phyloP scores from a whole-genome alignment of 1,284 basidiomycete genomes.

The Microbotryum scabiosae region DNA sequence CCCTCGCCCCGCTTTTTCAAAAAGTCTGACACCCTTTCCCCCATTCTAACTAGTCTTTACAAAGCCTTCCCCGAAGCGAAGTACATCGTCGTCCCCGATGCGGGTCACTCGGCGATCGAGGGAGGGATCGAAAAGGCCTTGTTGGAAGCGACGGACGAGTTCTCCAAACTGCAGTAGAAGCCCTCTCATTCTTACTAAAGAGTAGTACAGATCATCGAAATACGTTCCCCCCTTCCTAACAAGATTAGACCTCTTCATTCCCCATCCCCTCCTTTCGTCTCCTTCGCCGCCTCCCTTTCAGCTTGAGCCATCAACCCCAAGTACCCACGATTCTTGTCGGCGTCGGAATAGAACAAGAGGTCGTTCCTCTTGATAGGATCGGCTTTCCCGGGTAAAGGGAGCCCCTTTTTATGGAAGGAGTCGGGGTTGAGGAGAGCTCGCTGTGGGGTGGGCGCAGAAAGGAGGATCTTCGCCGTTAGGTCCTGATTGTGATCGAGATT shows the following conservation, averaged over 20 bases:
- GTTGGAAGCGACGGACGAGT: slow-evolving; percentile 51
- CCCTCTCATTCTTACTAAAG: no score
- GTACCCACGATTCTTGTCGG: slow-evolving; percentile 39
- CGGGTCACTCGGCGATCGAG: slow-evolving; percentile 81
- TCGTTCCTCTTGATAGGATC: slow-evolving; percentile 19
- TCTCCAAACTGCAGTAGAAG: slow-evolving; percentile 28
- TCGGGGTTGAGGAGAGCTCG: slow-evolving; percentile 31
- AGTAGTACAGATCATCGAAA: background rate
- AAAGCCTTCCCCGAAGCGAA: slow-evolving; percentile 68
- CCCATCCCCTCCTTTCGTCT: no score
- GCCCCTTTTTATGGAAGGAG: slow-evolving; percentile 19
- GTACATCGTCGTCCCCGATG: slow-evolving; percentile 63
- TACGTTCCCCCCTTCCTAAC: background rate
- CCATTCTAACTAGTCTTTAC: slow-evolving; percentile 50
- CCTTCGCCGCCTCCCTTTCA: no score
- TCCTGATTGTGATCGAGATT: slow-evolving; percentile 35
- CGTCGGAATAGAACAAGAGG: slow-evolving; percentile 43
- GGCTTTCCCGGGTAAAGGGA: slow-evolving; percentile 24
- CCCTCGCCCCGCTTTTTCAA: background rate
- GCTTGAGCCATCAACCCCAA: background rate
- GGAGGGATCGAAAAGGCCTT: slow-evolving; percentile 62
- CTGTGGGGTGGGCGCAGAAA: slow-evolving; percentile 2
- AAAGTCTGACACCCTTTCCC: slow-evolving; percentile 26
- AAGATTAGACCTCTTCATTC: no score
- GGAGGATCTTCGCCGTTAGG: slow-evolving; percentile 48